Conservation (phyloP, 164 flowering plant genomes). For the Berberis vulgaris region DNA sequence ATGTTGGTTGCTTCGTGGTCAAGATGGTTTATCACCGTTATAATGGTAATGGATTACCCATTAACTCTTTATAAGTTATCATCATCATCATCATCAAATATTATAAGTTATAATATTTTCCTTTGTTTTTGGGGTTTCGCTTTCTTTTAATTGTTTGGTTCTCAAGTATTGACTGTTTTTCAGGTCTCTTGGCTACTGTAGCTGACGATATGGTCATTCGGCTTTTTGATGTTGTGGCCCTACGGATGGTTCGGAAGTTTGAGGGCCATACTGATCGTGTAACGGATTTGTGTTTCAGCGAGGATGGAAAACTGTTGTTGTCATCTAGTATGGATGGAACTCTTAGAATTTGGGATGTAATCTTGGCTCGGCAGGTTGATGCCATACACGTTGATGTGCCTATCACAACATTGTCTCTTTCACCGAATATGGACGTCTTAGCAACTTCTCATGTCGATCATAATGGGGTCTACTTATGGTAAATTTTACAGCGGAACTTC, state of each 20-base stretch:
- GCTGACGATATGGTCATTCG: conserved; percentile 79
- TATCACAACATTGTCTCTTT: conserved; percentile 77
- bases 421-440: conserved; percentile 91
- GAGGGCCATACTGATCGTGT: conserved; percentile 94
- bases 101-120: not conserved
- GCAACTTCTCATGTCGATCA: conserved; percentile 97
- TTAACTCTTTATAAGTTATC: not conserved
- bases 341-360: conserved; percentile 94
- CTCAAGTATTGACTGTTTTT: not conserved
- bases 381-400: conserved; percentile 75
- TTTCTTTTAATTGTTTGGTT: not conserved
- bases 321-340: conserved; percentile 98
- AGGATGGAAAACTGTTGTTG: conserved; percentile 97
- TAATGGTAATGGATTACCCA: conserved; percentile 47
- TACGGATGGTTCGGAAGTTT: conserved; percentile 83
- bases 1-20: conserved; percentile 61
- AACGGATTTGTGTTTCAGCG: conserved; percentile 93
- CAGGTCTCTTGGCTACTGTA: conserved; percentile 88
- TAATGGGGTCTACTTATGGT: conserved; percentile 93
- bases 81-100: too few species aligned
- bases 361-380: conserved; percentile 86
- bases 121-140: not conserved
- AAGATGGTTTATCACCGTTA: conserved; percentile 73
- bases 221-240: conserved; percentile 72
- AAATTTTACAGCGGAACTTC: conserved; percentile 10